phyloP scores from a whole-genome alignment of 202 grass and related monocot species.

The Hordeum pubiflorum region DNA sequence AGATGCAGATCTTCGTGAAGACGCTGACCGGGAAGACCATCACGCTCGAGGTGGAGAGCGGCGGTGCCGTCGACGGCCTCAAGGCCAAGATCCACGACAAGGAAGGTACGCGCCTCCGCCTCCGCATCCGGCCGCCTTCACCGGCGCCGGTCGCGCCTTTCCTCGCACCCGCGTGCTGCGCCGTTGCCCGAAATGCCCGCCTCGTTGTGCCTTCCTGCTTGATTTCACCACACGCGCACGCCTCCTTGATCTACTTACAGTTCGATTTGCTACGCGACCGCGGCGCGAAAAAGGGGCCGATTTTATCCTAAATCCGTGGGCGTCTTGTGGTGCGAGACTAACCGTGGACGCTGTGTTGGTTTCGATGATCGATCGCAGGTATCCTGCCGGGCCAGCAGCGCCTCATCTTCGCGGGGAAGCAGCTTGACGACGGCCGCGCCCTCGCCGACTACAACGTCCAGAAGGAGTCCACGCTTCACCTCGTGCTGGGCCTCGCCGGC shows the following conservation, averaged over 20 bases:
- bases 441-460: background rate
- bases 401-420: background rate
- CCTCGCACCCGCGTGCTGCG: too few relatives aligned
- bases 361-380: background rate
- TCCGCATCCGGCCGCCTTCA: background rate
- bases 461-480: slow-evolving; percentile 58
- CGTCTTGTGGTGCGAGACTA: background rate
- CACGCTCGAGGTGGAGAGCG: background rate
- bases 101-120: background rate
- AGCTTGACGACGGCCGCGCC: background rate
- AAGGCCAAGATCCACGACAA: slow-evolving; percentile 1
- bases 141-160: background rate
- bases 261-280: too few relatives aligned
- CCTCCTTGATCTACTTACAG: too few relatives aligned
- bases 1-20: slow-evolving; percentile 12
- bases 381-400: background rate
- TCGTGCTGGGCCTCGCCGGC: slow-evolving; percentile 41
- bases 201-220: too few relatives aligned
- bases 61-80: background rate
- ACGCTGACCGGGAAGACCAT: background rate
- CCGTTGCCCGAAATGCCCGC: too few relatives aligned
- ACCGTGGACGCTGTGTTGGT: background rate
- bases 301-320: background rate
- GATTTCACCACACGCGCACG: too few relatives aligned
- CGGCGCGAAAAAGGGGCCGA: too few relatives aligned